These are phyloP conservation scores for Dioscorea alata DNA, from an alignment of 106 monocot genomes.

Conservation along the genomic window DNA sequence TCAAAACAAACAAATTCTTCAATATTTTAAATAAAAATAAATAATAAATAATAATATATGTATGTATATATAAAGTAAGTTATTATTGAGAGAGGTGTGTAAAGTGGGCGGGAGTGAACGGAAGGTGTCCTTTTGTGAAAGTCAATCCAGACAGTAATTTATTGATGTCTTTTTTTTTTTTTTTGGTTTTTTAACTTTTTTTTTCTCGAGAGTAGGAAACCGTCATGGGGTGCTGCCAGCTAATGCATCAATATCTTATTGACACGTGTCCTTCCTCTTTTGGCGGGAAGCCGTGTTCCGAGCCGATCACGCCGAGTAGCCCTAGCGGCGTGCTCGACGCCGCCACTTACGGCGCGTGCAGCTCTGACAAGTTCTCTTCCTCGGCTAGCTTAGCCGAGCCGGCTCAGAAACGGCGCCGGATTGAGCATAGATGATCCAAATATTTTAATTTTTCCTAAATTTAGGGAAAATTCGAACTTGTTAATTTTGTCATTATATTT, in stretches of 20 bases:
- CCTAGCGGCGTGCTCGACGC: constrained; percentile 76
- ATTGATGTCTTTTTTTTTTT: not conserved
- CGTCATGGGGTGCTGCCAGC: constrained; percentile 43
- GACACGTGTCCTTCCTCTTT: constrained; percentile 30
- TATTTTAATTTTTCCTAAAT: no score
- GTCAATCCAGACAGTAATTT: constrained; percentile 16
- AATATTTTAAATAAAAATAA: not conserved
- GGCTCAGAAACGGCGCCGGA: no score
- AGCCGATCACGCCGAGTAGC: constrained; percentile 30
- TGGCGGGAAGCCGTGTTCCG: constrained; percentile 3
- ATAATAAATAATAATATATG: not conserved
- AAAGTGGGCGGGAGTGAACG: not conserved
- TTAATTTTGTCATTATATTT: no score
- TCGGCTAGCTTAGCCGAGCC: no score
- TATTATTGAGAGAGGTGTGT: not conserved
- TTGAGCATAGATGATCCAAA: no score
- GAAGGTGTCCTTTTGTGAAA: not conserved
- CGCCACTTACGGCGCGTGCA: constrained; percentile 55
- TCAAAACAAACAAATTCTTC: no score
- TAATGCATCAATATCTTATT: constrained; percentile 40
- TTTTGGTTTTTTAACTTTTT: not conserved
- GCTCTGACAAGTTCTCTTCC: constrained; percentile 23
- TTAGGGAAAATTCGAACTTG: no score
- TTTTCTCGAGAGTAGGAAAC: constrained; percentile 26
- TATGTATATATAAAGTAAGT: not conserved